Evolutionary conservation across 306 rosid genomes (phyloP).

Genomic region (Prunus armeniaca): DNA sequence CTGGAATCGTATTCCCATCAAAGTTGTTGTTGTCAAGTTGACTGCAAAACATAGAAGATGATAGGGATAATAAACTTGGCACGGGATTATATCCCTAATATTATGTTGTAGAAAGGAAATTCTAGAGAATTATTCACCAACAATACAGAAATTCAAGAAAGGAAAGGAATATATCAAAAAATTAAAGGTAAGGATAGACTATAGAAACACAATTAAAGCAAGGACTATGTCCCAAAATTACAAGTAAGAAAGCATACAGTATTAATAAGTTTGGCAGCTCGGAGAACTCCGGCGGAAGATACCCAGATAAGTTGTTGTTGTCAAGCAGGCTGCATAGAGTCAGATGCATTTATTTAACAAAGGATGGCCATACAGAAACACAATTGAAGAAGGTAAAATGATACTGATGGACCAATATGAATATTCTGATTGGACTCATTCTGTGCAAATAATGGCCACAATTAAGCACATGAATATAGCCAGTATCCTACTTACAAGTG

Average conservation of each 20-base stretch:
- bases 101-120: not conserved
- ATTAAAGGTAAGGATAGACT: not conserved
- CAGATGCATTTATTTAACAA: not conserved
- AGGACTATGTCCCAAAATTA: not conserved
- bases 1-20: constrained; percentile 38
- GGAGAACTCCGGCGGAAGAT: constrained; percentile 62
- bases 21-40: constrained; percentile 53
- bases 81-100: not conserved
- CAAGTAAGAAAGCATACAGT: constrained; percentile 36
- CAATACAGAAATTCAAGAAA: not conserved
- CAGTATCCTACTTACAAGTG: constrained; percentile 65
- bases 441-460: not conserved
- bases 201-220: not conserved
- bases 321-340: constrained; percentile 82
- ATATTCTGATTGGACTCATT: not conserved
- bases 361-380: not conserved
- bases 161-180: not conserved
- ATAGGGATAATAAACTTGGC: not conserved
- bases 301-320: constrained; percentile 84
- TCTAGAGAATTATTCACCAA: not conserved
- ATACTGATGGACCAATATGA: not conserved
- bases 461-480: not conserved
- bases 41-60: constrained; percentile 26
- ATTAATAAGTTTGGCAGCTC: constrained; percentile 46
- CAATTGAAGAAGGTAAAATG: not conserved